Evolutionary conservation across 495 filamentous ascomycete species (phyloP).

Genomic region (Clohesyomyces aquaticus): DNA sequence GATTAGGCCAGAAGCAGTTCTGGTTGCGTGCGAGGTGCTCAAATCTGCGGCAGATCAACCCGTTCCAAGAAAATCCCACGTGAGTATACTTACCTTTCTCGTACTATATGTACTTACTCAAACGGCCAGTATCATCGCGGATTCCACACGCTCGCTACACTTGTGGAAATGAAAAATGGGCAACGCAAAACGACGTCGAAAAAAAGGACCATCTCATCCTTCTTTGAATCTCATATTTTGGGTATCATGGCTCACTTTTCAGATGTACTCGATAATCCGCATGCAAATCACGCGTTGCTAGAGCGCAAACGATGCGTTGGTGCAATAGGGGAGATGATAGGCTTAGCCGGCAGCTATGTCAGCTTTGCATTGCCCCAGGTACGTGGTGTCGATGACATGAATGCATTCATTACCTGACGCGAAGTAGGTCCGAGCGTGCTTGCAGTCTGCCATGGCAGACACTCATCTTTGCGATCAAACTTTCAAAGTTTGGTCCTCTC

Average conservation of each 20-base stretch:
- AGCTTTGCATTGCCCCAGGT: slow-evolving; percentile 86
- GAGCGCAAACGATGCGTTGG: slow-evolving; percentile 76
- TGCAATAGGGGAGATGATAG: slow-evolving; percentile 88
- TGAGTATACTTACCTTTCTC: slow-evolving; percentile 46
- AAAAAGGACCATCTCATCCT: slow-evolving; percentile 66
- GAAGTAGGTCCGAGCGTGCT: slow-evolving; percentile 77
- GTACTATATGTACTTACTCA: slow-evolving; percentile 32
- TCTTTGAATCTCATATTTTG: slow-evolving; percentile 82
- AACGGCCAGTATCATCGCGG: slow-evolving; percentile 60
- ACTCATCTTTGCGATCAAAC: slow-evolving; percentile 73
- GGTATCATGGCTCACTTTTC: slow-evolving; percentile 85
- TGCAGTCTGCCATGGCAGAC: slow-evolving; percentile 78
- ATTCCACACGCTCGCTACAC: slow-evolving; percentile 66
- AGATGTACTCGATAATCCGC: slow-evolving; percentile 75
- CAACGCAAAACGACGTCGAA: slow-evolving; percentile 55
- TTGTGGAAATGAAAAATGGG: slow-evolving; percentile 60
- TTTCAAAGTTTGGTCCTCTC: slow-evolving; percentile 79
- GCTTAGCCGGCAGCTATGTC: slow-evolving; percentile 67
- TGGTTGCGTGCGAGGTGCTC: slow-evolving; percentile 78
- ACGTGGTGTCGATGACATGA: slow-evolving; percentile 33
- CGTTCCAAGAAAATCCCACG: slow-evolving; percentile 61
- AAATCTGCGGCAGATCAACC: slow-evolving; percentile 75
- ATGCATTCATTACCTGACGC: not conserved
- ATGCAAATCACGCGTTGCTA: slow-evolving; percentile 54
- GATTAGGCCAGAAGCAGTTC: slow-evolving; percentile 73